phyloP scores from a whole-genome alignment of 192 early-diverging fungal genomes.

The Coemansia sp. region DNA sequence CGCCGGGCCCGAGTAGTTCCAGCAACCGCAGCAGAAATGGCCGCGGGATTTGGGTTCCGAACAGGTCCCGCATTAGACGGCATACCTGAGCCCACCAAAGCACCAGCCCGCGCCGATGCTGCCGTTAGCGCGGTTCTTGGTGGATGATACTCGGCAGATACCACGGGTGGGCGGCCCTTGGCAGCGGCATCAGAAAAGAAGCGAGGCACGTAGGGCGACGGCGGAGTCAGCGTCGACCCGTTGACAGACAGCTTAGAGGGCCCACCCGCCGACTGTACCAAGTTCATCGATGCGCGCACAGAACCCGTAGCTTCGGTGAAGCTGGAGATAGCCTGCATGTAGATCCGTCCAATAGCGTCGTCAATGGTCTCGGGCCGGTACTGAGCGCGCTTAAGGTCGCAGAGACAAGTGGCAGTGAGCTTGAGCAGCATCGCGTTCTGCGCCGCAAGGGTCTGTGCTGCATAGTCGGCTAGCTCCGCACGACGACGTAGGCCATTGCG shows the following conservation, averaged over 20 bases:
- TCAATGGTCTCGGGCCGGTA: conserved; percentile 8
- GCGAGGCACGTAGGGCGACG: conserved; percentile 39
- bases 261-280: conserved; percentile 30
- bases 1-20: conserved; percentile 43
- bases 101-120: neutral
- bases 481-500: conserved; percentile 40
- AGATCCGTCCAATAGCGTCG: conserved; percentile 35
- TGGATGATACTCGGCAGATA: neutral
- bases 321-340: conserved; percentile 48
- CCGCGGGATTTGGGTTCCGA: conserved; percentile 27
- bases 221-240: conserved; percentile 37
- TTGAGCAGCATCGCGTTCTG: conserved; percentile 41
- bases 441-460: conserved; percentile 17
- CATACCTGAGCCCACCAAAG: neutral
- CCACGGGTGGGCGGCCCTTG: neutral
- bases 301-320: conserved; percentile 41
- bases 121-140: neutral
- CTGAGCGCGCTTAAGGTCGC: conserved; percentile 29
- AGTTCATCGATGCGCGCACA: conserved; percentile 31
- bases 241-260: conserved; percentile 35
- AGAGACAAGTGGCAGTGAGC: conserved; percentile 40
- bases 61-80: neutral
- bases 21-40: conserved; percentile 47
- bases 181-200: neutral
- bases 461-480: conserved; percentile 42